Conservation (phyloP, 306 rosid species). For the Morella rubra region DNA sequence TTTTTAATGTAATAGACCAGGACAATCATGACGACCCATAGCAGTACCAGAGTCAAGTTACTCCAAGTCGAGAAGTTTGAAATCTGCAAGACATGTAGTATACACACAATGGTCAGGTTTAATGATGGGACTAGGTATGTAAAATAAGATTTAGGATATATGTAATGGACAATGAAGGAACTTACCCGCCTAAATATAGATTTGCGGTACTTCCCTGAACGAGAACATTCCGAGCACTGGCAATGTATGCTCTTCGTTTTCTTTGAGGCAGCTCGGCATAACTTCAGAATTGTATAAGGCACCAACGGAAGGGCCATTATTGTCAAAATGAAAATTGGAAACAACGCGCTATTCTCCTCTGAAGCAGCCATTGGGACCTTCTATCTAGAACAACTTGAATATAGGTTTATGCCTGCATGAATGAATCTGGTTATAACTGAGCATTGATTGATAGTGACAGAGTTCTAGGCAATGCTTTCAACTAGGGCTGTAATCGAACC, state of each 20-base stretch:
- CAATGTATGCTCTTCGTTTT: conserved; percentile 90
- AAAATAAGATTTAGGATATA: conserved; percentile 1
- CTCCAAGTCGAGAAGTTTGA: conserved; percentile 76
- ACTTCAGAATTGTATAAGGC: conserved; percentile 81
- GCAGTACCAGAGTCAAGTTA: conserved; percentile 75
- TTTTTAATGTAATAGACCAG: conserved; percentile 84
- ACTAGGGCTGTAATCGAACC: neutral
- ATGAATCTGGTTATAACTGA: neutral
- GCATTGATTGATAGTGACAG: neutral
- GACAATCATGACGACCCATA: conserved; percentile 83
- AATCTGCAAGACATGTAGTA: conserved; percentile 61
- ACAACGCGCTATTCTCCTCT: conserved; percentile 84
- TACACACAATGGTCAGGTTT: conserved; percentile 1
- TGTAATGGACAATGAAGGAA: conserved; percentile 8
- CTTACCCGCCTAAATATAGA: conserved; percentile 84
- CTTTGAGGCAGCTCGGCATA: conserved; percentile 73
- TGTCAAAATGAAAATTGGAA: conserved; percentile 91
- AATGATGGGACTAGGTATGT: neutral
- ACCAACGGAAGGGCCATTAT: conserved; percentile 92
- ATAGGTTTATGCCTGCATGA: conserved; percentile 34
- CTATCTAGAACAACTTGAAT: conserved; percentile 32
- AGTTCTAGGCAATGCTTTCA: neutral
- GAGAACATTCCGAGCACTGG: conserved; percentile 79
- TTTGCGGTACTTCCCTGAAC: conserved; percentile 84
- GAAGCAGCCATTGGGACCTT: conserved; percentile 72